Conservation (phyloP, 2,329 filamentous ascomycete species). For the Leptographium galeiforme region DNA sequence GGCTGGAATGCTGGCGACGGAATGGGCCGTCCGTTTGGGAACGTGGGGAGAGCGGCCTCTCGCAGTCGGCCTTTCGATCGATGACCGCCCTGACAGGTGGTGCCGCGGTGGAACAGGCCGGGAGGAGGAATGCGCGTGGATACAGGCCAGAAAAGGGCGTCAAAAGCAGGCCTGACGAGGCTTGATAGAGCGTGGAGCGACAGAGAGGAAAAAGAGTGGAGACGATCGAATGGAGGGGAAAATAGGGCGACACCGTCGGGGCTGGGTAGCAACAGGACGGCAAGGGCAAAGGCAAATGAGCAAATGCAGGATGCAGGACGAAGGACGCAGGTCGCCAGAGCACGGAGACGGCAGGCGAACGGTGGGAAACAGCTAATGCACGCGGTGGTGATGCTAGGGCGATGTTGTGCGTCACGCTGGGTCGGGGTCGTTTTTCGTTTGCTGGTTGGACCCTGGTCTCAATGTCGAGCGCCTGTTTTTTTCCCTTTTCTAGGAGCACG, state of each 20-base stretch:
- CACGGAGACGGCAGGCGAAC: neutral
- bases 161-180: neutral
- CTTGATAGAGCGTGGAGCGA: neutral
- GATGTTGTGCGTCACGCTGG: constrained; percentile 3
- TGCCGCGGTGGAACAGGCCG: neutral
- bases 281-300: neutral
- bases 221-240: neutral
- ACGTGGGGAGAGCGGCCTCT: no score
- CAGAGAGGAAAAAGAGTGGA: neutral
- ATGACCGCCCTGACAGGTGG: no score
- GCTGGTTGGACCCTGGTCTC: neutral
- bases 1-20: no score
- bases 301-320: neutral
- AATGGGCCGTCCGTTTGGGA: no score
- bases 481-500: neutral
- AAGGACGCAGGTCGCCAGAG: neutral
- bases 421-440: neutral
- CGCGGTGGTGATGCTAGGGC: neutral
- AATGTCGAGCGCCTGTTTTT: neutral
- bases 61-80: no score
- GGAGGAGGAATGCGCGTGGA: neutral
- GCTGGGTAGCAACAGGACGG: neutral
- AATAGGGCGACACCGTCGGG: neutral
- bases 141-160: neutral
- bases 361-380: neutral